phyloP scores from a whole-genome alignment of 805 yeast species.

The Myxozyma lipomycoides region DNA sequence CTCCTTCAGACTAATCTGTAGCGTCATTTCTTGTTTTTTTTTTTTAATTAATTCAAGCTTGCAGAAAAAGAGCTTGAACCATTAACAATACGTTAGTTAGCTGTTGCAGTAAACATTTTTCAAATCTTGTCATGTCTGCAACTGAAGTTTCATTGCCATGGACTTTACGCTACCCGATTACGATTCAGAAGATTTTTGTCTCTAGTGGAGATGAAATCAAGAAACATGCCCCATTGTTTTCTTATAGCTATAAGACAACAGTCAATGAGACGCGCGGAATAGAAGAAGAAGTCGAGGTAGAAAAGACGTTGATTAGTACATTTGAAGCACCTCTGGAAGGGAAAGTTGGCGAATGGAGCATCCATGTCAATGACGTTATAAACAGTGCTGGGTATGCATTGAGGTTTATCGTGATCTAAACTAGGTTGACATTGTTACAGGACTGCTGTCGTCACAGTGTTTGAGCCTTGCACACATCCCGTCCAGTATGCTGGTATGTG shows the following conservation, averaged over 20 bases:
- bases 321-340: slow-evolving; percentile 87
- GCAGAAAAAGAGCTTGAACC: no score
- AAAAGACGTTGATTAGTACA: slow-evolving; percentile 41
- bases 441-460: slow-evolving; percentile 52
- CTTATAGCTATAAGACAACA: slow-evolving; percentile 63
- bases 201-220: slow-evolving; percentile 45
- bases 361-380: slow-evolving; percentile 59
- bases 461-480: slow-evolving; percentile 85
- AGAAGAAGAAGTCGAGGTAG: slow-evolving; percentile 36
- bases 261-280: slow-evolving; percentile 40
- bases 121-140: slow-evolving; percentile 14
- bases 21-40: no score
- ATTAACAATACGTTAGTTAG: no score
- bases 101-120: no score
- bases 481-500: slow-evolving; percentile 94
- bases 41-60: no score
- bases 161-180: slow-evolving; percentile 65
- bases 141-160: slow-evolving; percentile 57
- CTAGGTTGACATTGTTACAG: slow-evolving; percentile 29
- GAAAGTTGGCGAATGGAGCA: slow-evolving; percentile 47
- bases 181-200: slow-evolving; percentile 50
- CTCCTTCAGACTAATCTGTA: no score
- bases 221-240: slow-evolving; percentile 53
- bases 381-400: slow-evolving; percentile 30
- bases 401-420: background rate